A percentile compares a stretch with the other conserved stretches of the same genome.
Evolutionary conservation across 371 early-diverging fungal genomes (phyloP).

Genomic region (Lichtheimia ramosa): DNA sequence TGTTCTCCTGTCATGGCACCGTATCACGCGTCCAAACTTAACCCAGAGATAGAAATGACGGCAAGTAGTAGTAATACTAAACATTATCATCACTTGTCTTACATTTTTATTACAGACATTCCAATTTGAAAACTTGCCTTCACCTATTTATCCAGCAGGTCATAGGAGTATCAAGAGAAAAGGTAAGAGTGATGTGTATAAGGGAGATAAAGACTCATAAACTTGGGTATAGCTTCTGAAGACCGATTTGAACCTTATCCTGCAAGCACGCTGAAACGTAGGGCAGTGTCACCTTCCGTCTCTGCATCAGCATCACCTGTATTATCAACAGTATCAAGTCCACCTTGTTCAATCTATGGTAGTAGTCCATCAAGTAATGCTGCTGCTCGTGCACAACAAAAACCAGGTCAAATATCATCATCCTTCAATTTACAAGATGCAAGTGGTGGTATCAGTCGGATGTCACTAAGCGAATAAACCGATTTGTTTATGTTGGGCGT

Average conservation of each 20-base stretch:
- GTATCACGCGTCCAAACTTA: slow-evolving; percentile 45
- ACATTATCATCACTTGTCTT: neutral
- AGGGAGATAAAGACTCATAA: too few relatives aligned
- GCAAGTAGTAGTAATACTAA: slow-evolving; percentile 16
- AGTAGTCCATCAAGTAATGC: slow-evolving; percentile 27
- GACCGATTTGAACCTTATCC: slow-evolving; percentile 40
- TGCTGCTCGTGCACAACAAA: slow-evolving; percentile 34
- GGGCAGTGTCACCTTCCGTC: slow-evolving; percentile 48
- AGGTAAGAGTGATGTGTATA: slow-evolving; percentile 21
- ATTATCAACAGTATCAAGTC: slow-evolving; percentile 34
- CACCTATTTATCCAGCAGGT: slow-evolving; percentile 23
- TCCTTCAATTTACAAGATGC: slow-evolving; percentile 45
- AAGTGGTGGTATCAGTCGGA: slow-evolving; percentile 43
- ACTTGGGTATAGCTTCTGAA: slow-evolving; percentile 25
- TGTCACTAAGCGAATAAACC: slow-evolving; percentile 39
- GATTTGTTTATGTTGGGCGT: slow-evolving; percentile 3
- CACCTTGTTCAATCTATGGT: slow-evolving; percentile 29
- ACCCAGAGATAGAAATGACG: slow-evolving; percentile 49
- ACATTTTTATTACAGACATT: slow-evolving; percentile 27
- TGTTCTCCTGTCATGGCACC: slow-evolving; percentile 25
- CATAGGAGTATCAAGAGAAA: slow-evolving; percentile 40
- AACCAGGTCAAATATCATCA: slow-evolving; percentile 19
- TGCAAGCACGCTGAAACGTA: slow-evolving; percentile 30
- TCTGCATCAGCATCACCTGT: slow-evolving; percentile 45
- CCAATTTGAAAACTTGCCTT: slow-evolving; percentile 39